Base-by-base conservation (phyloP, 2,329 filamentous ascomycete species). In the Hypoxylon sp. region DNA sequence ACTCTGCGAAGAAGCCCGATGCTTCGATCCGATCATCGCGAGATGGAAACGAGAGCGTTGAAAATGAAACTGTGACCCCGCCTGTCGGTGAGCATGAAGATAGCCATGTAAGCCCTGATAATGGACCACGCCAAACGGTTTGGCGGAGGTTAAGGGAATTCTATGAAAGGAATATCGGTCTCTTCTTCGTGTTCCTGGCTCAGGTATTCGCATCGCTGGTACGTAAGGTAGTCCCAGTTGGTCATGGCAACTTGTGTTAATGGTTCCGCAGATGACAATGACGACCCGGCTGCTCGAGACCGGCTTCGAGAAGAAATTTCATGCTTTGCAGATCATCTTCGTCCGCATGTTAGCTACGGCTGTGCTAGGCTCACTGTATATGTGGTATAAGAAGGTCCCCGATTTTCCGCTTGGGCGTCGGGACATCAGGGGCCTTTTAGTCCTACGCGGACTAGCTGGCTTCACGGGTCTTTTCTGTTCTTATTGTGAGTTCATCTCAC, bases 391-490 rank as follows among this genome's bases (percentile, higher is more conserved):
- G 57, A 76, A 77, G 11, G 77, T 82, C 1, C 89, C 91, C 0
- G 79, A 91, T 70, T 91, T 90, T 58, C 92, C 92, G 0, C 80
- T 93, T 0, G 92, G 92, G 0, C 82, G 84, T 17, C 86, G 81
- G n/a, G 85, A 86, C 11, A 85, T 94, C 1, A 81, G 91, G 27
- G 82, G 84, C 48, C 80, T 94, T 6, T 81, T 95, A 0, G 78
- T 92, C 0, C 79, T 88, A 11, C 84, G 92, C 72, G 92, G 91
- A 1, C 75, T 90, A 1, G 85, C 85, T 44, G 92, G 92, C 6
- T 80, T 81, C 27, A 87, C 91, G 70, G 92, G 91, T 0, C 84
- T 94, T 0, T 92, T 90, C 77, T 91, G 91, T 1, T 69, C 79
- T 2, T 83, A 83, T 46, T 83, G 81, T 82, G 69, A 67, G 76